Evolutionary conservation across 2,329 filamentous ascomycete species (phyloP).

Genomic region (Stagonosporopsis chrysanthemi): DNA sequence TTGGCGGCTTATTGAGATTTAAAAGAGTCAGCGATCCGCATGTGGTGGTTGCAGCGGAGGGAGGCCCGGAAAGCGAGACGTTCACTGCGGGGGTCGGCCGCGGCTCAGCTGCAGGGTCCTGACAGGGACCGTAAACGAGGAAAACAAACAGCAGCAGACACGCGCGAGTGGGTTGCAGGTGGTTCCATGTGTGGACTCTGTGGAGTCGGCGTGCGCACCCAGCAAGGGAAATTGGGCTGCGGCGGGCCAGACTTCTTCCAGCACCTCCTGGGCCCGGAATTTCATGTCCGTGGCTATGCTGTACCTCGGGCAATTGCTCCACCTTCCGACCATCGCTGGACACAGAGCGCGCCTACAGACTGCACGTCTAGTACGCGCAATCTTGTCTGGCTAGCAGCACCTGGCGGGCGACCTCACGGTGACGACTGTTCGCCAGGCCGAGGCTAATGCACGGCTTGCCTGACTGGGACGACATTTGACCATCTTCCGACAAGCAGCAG

Average conservation of each 20-base stretch:
- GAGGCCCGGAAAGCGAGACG: constrained; percentile 20
- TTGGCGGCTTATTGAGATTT: constrained; percentile 30
- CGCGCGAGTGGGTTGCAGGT: constrained; percentile 14
- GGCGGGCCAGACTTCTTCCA: constrained; percentile 8
- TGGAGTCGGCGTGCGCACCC: constrained; percentile 3
- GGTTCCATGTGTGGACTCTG: not conserved
- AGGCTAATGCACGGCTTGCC: constrained; percentile 22
- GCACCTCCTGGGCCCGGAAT: constrained; percentile 12
- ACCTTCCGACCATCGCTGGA: constrained; percentile 3
- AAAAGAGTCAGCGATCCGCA: constrained; percentile 10
- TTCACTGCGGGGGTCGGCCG: constrained; percentile 29
- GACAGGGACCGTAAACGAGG: constrained; percentile 18
- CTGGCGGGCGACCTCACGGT: constrained; percentile 12
- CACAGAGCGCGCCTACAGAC: not conserved
- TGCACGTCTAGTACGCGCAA: not conserved
- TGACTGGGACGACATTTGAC: constrained; percentile 8
- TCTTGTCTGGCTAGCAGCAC: constrained; percentile 6
- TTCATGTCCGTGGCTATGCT: constrained; percentile 12
- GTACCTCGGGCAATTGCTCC: constrained; percentile 5
- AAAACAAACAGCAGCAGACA: constrained; percentile 12
- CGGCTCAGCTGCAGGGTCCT: constrained; percentile 32
- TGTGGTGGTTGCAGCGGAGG: constrained; percentile 22
- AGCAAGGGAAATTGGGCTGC: constrained; percentile 4
- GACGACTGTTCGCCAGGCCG: constrained; percentile 15
- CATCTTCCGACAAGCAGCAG: constrained; percentile 2